Evolutionary conservation across 2,329 filamentous ascomycete genomes (phyloP).

Genomic region (Biscogniauxia sp.): DNA sequence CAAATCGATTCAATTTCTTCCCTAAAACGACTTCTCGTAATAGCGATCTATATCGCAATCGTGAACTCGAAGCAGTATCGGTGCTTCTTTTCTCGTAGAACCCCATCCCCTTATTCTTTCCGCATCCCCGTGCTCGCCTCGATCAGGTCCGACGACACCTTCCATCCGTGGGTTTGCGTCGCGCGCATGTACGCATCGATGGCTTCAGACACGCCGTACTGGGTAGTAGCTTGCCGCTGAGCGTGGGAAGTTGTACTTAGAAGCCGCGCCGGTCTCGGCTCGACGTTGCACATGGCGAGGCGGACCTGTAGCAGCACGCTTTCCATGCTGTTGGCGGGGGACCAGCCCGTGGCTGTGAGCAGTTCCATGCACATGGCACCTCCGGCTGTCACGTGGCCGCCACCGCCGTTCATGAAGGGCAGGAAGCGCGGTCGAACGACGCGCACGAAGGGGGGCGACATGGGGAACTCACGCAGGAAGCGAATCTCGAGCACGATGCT

Average conservation of each 20-base stretch:
- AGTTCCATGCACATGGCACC: slow-evolving; percentile 84
- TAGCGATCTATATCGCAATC: not conserved
- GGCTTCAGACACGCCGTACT: slow-evolving; percentile 71
- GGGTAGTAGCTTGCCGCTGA: slow-evolving; percentile 21
- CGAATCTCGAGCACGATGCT: slow-evolving; percentile 80
- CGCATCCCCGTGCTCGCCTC: slow-evolving; percentile 21
- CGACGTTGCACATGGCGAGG: slow-evolving; percentile 66
- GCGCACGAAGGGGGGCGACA: slow-evolving; percentile 79
- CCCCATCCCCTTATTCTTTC: not conserved
- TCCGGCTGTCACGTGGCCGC: slow-evolving; percentile 80
- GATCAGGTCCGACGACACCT: slow-evolving; percentile 61
- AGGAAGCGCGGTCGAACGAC: slow-evolving; percentile 79
- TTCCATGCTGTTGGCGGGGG: slow-evolving; percentile 69
- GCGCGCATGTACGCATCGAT: slow-evolving; percentile 70
- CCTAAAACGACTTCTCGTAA: not conserved
- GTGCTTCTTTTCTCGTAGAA: not conserved
- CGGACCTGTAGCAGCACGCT: slow-evolving; percentile 78
- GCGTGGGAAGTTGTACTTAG: slow-evolving; percentile 24
- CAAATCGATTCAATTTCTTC: not conserved
- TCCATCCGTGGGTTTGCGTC: slow-evolving; percentile 69
- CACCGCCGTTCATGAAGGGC: slow-evolving; percentile 68
- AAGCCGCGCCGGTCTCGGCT: slow-evolving; percentile 72
- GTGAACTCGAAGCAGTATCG: not conserved
- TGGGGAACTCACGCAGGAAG: slow-evolving; percentile 73
- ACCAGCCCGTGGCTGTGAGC: slow-evolving; percentile 82